Evolutionary conservation across 345 rosid genomes (phyloP), one percentile per base, ranked within the genome.

Genomic region (Eucalyptus melliodora): DNA sequence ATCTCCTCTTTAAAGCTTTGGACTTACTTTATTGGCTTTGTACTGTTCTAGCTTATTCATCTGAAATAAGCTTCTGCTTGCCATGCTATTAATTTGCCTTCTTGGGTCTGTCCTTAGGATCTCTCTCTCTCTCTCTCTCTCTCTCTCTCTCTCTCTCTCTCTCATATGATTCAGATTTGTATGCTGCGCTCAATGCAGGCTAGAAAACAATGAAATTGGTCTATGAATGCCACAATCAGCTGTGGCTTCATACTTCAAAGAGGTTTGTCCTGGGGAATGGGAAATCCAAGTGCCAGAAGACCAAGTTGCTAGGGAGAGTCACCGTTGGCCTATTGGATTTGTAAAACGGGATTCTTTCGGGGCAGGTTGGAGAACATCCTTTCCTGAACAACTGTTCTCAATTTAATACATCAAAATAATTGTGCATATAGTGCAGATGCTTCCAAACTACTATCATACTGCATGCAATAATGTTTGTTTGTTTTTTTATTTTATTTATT

Each of bases 261-360:
- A 95, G 92, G 91, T 93, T 88, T 60, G 91, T 88, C 89, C 90
- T 72, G 97, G 99, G 86, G 88, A 90, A 47, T 95, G 99, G 99
- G 96, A 95, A 91, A 94, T 96, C 87, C 93, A 94, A 60, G 82
- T 94, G 90, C 90, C 97, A n/a, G 91, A 90, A 87, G 97, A 95
- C 86, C 87, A 91, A 60, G 88, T 90, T 85, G 87, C 91, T 34
- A 90, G 81, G 83, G 94, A 92, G 91, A 91, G 93, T 88, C 93
- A 92, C 88, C 90, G 97, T 87, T 95, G 94, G 95, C 97, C 98
- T 44, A 92, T 97, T 30, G 99, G 99, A 88, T 97, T 97, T 89
- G 94, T 96, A 95, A 98, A 26, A 93, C 98, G 50, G 99, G 99
- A 86, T 95, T 95, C 91, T 95, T 96, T 72, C 90, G 93, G 87